phyloP scores from a whole-genome alignment of 306 rosid species.

The Arachis hypogaea region DNA sequence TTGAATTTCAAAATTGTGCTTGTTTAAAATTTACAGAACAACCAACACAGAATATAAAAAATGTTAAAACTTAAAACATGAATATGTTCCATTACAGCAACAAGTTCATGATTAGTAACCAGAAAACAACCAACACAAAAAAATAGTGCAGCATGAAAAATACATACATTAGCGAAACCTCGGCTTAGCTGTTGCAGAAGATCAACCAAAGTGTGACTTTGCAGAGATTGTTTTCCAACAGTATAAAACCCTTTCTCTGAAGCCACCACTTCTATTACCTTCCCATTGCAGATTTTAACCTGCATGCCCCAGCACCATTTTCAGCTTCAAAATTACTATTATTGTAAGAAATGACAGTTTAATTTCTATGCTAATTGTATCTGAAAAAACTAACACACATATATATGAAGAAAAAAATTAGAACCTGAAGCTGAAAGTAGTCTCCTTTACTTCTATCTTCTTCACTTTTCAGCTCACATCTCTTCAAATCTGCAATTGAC shows the following conservation, averaged over 20 bases:
- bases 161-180: conserved; percentile 84
- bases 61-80: background rate
- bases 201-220: conserved; percentile 82
- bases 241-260: conserved; percentile 85
- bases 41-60: background rate
- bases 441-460: conserved; percentile 59
- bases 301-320: conserved; percentile 45
- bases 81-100: background rate
- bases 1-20: background rate
- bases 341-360: background rate
- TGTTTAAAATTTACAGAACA: background rate
- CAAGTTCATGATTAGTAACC: background rate
- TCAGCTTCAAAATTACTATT: background rate
- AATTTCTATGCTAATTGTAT: too few species aligned
- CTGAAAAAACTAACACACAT: too few species aligned
- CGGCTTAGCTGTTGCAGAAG: conserved; percentile 92
- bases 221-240: conserved; percentile 72
- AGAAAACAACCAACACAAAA: too few species aligned
- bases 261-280: conserved; percentile 75
- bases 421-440: conserved; percentile 76
- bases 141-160: too few species aligned
- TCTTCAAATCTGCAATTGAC: conserved; percentile 59
- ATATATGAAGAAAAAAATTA: too few species aligned
- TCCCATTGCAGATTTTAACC: conserved; percentile 93
- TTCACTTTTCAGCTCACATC: conserved; percentile 54